Evolutionary conservation across 768 basidiomycete genomes (phyloP).

Genomic region (Tulasnella sp.): DNA sequence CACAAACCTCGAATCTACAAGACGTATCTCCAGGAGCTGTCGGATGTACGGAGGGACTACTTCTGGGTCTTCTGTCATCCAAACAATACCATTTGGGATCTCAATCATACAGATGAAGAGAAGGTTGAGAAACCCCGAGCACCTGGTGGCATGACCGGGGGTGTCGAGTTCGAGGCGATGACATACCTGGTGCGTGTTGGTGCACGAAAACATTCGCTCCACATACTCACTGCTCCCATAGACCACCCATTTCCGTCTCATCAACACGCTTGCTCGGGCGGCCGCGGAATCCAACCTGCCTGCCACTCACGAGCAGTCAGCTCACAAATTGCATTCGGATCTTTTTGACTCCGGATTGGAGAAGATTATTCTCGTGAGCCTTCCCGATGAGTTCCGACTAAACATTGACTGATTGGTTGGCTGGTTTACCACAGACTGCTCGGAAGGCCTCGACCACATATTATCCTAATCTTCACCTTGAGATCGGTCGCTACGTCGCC

Average conservation of each 20-base stretch:
- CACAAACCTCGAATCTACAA: constrained; percentile 72
- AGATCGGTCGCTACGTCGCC: constrained; percentile 81
- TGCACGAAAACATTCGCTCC: background rate
- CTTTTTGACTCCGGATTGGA: constrained; percentile 90
- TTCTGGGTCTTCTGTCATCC: constrained; percentile 98
- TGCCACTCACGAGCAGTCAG: constrained; percentile 67
- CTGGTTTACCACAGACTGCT: constrained; percentile 58
- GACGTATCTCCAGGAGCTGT: constrained; percentile 75
- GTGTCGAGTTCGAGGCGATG: constrained; percentile 98
- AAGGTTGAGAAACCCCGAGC: constrained; percentile 87
- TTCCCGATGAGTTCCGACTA: constrained; percentile 4
- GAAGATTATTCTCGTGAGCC: constrained; percentile 75
- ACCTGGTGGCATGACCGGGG: constrained; percentile 97
- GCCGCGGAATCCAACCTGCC: constrained; percentile 63
- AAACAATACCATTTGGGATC: constrained; percentile 84
- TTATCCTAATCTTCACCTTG: constrained; percentile 91
- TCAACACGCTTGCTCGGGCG: constrained; percentile 71
- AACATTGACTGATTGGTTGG: background rate
- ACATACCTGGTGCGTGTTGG: constrained; percentile 73
- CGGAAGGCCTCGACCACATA: constrained; percentile 93
- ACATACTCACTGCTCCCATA: constrained; percentile 36
- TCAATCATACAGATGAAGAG: constrained; percentile 75
- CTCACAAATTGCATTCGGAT: constrained; percentile 77
- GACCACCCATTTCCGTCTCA: constrained; percentile 82
- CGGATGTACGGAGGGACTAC: constrained; percentile 88